Base-by-base conservation (phyloP, 805 yeast species). In the Kuraishia piskuri region DNA sequence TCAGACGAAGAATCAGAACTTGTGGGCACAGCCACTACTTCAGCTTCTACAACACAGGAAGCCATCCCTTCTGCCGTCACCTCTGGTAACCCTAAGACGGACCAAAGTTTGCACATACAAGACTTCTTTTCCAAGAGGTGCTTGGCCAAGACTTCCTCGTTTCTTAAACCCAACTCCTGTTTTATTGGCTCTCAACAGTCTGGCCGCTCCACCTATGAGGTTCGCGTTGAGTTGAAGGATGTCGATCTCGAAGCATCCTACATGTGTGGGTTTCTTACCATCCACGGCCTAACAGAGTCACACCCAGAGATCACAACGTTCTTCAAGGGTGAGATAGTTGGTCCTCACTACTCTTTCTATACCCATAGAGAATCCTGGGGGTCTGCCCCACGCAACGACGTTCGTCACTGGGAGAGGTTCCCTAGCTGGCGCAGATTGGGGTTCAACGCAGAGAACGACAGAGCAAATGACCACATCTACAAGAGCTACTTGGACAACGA, bases 171-270 rank as follows among this genome's bases (percentile, higher is more conserved):
- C 2, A 84, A 86, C 49, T 74, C 88, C 23, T 68, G 62, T 40
- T 88, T 83, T 58, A 63, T 73, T 8, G 95, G 95, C 2, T 77
- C 82, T 22, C 95, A 88, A 61, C 86, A 82, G 61, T 80, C 88
- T 10, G 89, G 87, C 0, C 69, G 78, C 55, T 75, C 81, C 2
- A 77, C 80, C 3, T 86, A 83, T 65, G 84, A 82, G 57, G 89
- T 88, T 20, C 70, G 76, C 46, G 89, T 87, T 21, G 88, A 83
- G 60, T 70, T 88, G 58, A 79, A 84, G 65, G 78, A 78, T 49
- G 86, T 87, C n/a, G 90, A 88, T 65, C 68, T 86, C 59, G 66
- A 65, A 9, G 72, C 74, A 51, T 78, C 83, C 9, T 67, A 65
- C 46, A 51, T 78, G 8, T 72, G 86, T 22, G 91, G 91, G 3